Evolutionary conservation across 768 basidiomycete genomes (phyloP), one percentile per base, ranked within the genome.

Genomic region (Cystofilobasidium ferigula): DNA sequence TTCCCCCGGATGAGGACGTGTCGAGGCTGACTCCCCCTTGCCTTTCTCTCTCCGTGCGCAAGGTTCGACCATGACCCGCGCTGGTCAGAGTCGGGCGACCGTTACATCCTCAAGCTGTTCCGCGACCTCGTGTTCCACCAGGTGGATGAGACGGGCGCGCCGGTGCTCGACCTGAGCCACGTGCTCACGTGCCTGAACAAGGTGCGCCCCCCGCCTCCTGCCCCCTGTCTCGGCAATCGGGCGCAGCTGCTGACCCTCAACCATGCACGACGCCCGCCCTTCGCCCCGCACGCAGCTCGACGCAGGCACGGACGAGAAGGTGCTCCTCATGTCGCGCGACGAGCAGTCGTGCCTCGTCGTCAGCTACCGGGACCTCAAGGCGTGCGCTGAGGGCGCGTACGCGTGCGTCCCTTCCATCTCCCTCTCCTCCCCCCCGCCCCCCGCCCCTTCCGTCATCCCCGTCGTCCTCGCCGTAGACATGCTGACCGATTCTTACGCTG

Each of bases 51-150:
- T 1, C n/a, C n/a, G n/a, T n/a, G n/a, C 12, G 6, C 0, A 57
- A 93, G 91, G 71, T 95, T 95, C 71, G 87, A 92, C n/a, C 86
- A 87, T 47, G 94, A 97, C 72, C 85, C 89, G 1, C 83, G 93
- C 3, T 99, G 95, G 95, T 92, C 93, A 16, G 95, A 99, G 74
- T 98, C 95, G 0, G 95, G 95, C 1, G 95, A 99, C 73, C 80
- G 94, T 68, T 99, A 99, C 75, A 90, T 98, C 74, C 83, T 99
- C 80, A 97, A 95, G 80, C 82, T 99, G 54, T 98, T 99, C 82
- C 83, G 95, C 22, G 95, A 99, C 76, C 93, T 88, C 71, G 92
- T 99, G 30, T 99, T 99, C 77, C 95, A 99, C 74, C 92, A 95
- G 75, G 86, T 95, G 47, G 92, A 95, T 70, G 89, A 91, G 73